phyloP scores from a whole-genome alignment of 139 green algal species.

The Eudorina sp. region DNA sequence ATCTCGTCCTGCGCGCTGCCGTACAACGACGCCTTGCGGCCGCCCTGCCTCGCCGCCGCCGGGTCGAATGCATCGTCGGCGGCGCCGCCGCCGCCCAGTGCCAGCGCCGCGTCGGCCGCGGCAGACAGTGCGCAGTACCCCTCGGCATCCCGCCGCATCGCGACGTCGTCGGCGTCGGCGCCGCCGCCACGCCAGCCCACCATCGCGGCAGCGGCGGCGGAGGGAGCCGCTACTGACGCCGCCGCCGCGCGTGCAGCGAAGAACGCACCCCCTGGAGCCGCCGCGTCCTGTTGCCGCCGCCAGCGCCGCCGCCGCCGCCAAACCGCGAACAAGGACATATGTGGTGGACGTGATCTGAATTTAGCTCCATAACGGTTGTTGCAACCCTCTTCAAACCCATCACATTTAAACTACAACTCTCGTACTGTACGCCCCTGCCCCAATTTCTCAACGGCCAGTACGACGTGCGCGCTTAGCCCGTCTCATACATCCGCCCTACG shows the following conservation, averaged over 20 bases:
- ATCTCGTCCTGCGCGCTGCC: conserved; percentile 8
- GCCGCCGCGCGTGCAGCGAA: neutral
- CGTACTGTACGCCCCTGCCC: no score
- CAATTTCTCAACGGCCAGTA: no score
- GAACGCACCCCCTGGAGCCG: neutral
- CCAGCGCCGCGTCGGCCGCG: conserved; percentile 17
- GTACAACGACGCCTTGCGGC: neutral
- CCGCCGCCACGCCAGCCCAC: neutral
- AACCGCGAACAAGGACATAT: no score
- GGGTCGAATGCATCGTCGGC: neutral
- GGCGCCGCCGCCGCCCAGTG: neutral
- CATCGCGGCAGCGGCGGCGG: neutral
- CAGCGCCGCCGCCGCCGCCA: no score
- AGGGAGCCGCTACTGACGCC: no score
- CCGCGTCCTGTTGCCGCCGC: neutral
- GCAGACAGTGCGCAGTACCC: neutral
- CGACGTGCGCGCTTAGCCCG: no score
- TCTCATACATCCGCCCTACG: no score
- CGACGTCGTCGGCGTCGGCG: conserved; percentile 25
- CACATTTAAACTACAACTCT: no score
- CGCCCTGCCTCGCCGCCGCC: neutral
- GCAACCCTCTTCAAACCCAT: no score
- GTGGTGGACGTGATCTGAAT: no score
- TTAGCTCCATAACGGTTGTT: no score
- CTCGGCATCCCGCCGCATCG: neutral